Base-by-base conservation (phyloP, 2,329 filamentous ascomycete species). In the Fusarium agapanthi region DNA sequence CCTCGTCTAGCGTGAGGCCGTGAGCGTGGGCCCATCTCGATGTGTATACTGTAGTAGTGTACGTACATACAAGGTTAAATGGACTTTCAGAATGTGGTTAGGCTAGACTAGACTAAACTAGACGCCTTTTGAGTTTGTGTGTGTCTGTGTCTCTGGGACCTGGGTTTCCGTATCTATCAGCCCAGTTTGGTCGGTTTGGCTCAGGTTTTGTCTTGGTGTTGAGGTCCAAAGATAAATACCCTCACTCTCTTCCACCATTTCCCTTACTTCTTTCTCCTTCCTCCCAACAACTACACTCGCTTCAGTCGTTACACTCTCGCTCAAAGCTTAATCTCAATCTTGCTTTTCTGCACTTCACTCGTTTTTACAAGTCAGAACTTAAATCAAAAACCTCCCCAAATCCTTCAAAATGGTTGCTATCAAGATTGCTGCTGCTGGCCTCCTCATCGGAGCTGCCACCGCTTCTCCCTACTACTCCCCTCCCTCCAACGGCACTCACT, bases 401-500 rank as follows among this genome's bases (percentile, higher is more conserved):
- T 64, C 38, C 38, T 40, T 60, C 64, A 72, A 28, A 69, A 72
- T 72, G 69, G 60, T 51, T 61, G 68, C 71, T 66, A 30, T 68
- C 54, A 67, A 45, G 45, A 45, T 43, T 57, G 69, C 65, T 51
- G 65, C 69, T 26, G 69, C 69, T 51, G 69, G 65, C 69, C 64
- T 72, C 69, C 69, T 69, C 50, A 59, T 72, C 45, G 69, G 69
- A 65, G 64, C 64, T 69, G 69, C 58, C 40, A 47, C 63, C 34
- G 69, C 69, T 45, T 51, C 54, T 53, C 65, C 62, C 24, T 57
- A 66, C 57, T 61, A 61, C 53, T 34, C 58, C 37, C 55, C 44
- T 54, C 51, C 50, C 53, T 55, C 50, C 43, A 69, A 70, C 60
- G 61, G 28, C 44, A 70, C 68, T 41, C 85, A 84, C 80, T 88